Evolutionary conservation across 805 yeast genomes (phyloP).

Genomic region (Yamadazyma nakazawae): DNA sequence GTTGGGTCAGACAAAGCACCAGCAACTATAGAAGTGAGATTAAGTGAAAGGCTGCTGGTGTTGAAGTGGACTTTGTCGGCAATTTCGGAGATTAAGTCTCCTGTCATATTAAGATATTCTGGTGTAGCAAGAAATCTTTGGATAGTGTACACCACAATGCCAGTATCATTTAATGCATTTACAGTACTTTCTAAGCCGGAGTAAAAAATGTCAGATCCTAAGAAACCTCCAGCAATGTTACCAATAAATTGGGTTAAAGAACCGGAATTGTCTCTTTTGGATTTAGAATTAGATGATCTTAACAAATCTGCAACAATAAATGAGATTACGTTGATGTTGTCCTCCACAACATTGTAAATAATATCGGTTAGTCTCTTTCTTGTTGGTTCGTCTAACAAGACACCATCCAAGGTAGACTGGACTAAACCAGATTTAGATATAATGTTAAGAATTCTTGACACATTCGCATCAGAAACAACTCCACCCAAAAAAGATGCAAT

Average conservation of each 20-base stretch:
- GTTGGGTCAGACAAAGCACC: constrained; percentile 21
- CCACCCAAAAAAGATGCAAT: constrained; percentile 6
- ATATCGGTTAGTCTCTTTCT: constrained; percentile 32
- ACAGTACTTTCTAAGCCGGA: constrained; percentile 24
- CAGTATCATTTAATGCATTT: constrained; percentile 40
- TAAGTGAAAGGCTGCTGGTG: constrained; percentile 17
- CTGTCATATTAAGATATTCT: constrained; percentile 36
- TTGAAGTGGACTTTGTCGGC: constrained; percentile 25
- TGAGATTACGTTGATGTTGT: constrained; percentile 26
- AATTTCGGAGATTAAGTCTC: constrained; percentile 26
- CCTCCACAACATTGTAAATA: constrained; percentile 27
- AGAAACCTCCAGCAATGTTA: constrained; percentile 26
- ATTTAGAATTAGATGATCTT: constrained; percentile 16
- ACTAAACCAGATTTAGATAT: constrained; percentile 35
- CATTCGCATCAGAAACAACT: constrained; percentile 13
- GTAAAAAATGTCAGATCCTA: constrained; percentile 26
- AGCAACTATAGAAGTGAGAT: constrained; percentile 25
- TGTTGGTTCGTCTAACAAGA: constrained; percentile 31
- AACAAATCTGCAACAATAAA: constrained; percentile 23
- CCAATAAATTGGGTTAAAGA: constrained; percentile 24
- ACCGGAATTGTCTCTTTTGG: constrained; percentile 17
- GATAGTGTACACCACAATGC: constrained; percentile 34
- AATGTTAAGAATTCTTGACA: constrained; percentile 20
- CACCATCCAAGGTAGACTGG: constrained; percentile 32
- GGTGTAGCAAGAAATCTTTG: constrained; percentile 33